Evolutionary conservation across 352 stramenopile species (phyloP).

Genomic region (Globisporangium takayamanum): DNA sequence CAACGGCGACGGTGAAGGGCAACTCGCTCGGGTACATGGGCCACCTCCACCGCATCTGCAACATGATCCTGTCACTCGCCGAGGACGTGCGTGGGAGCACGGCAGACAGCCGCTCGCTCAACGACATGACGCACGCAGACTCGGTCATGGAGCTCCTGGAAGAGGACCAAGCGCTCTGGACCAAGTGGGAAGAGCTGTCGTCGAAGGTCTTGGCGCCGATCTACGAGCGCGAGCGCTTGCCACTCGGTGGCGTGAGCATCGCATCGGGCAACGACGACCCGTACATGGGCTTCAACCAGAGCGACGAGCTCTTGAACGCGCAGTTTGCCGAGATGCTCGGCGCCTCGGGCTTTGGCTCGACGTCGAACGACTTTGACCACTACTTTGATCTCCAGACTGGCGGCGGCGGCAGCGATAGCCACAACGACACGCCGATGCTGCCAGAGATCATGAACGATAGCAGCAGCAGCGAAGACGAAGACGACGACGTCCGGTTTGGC

Average conservation of each 20-base stretch:
- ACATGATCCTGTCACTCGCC: slow-evolving; percentile 78
- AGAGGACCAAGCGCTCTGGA: slow-evolving; percentile 64
- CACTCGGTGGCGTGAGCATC: slow-evolving; percentile 61
- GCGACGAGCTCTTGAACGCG: slow-evolving; percentile 67
- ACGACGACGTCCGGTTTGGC: slow-evolving; percentile 47
- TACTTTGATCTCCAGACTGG: slow-evolving; percentile 63
- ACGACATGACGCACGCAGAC: slow-evolving; percentile 84
- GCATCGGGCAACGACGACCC: slow-evolving; percentile 51
- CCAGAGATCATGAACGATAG: slow-evolving; percentile 85
- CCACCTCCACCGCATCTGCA: slow-evolving; percentile 80
- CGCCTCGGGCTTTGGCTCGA: slow-evolving; percentile 50
- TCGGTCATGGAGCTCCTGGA: slow-evolving; percentile 76
- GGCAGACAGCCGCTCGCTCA: slow-evolving; percentile 53
- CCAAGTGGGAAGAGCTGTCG: slow-evolving; percentile 75
- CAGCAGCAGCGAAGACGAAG: slow-evolving; percentile 84
- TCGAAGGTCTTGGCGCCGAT: slow-evolving; percentile 58
- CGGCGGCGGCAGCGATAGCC: not conserved
- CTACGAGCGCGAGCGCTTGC: slow-evolving; percentile 73
- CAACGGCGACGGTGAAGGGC: slow-evolving; percentile 41
- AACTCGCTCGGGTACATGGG: slow-evolving; percentile 79
- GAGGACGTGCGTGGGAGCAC: slow-evolving; percentile 67
- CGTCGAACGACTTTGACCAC: slow-evolving; percentile 54
- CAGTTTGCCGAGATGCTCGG: slow-evolving; percentile 83
- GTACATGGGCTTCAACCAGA: slow-evolving; percentile 74
- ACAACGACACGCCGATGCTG: slow-evolving; percentile 65